These are phyloP conservation scores for Inga laurina DNA, from an alignment of 306 rosid genomes.

Conservation along the genomic window DNA sequence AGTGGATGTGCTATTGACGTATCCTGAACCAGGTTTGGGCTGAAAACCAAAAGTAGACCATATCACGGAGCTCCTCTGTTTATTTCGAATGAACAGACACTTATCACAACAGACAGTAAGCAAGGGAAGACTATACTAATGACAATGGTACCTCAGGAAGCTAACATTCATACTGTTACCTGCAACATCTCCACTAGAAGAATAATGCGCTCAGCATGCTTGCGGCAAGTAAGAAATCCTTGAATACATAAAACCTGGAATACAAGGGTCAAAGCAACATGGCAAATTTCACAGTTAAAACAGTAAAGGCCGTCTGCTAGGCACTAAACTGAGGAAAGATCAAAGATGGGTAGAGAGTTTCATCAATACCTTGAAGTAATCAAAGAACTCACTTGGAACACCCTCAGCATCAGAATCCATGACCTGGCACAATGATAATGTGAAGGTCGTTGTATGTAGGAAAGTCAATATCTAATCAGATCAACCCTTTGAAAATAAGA, in stretches of 20 bases:
- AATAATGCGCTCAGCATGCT: slow-evolving; percentile 97
- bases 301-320: slow-evolving; percentile 21
- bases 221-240: slow-evolving; percentile 99
- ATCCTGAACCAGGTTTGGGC: slow-evolving; percentile 5
- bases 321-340: slow-evolving; percentile 20
- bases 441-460: slow-evolving; percentile 16
- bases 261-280: slow-evolving; percentile 26
- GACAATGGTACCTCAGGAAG: slow-evolving; percentile 22
- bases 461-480: slow-evolving; percentile 21
- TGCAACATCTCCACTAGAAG: slow-evolving; percentile 99
- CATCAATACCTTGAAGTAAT: slow-evolving; percentile 85
- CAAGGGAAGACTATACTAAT: slow-evolving; percentile 13
- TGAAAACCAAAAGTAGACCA: slow-evolving; percentile 19
- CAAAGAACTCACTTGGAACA: slow-evolving; percentile 97
- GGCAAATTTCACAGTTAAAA: slow-evolving; percentile 29
- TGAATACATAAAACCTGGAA: slow-evolving; percentile 98
- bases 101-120: slow-evolving; percentile 15
- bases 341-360: neutral
- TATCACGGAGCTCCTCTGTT: slow-evolving; percentile 1
- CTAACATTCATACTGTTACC: slow-evolving; percentile 54
- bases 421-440: slow-evolving; percentile 61
- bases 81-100: slow-evolving; percentile 2
- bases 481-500: neutral
- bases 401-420: slow-evolving; percentile 99
- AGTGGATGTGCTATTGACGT: neutral